Conservation (phyloP, 768 basidiomycete genomes). For the Naganishia antarctica region DNA sequence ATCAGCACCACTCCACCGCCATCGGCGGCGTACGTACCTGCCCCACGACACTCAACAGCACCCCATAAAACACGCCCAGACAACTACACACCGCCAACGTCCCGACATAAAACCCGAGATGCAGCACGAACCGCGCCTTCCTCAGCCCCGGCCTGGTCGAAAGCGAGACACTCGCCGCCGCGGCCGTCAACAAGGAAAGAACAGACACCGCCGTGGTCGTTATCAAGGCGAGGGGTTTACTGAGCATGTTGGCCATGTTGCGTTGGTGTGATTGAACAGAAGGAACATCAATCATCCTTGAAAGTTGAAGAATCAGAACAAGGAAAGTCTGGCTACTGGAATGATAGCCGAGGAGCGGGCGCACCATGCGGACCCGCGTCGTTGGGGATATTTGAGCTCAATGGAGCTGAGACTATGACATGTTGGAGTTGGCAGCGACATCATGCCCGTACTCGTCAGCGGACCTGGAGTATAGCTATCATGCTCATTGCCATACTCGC, state of each 20-base stretch:
- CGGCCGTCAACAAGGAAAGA: constrained; percentile 34
- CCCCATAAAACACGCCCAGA: constrained; percentile 65
- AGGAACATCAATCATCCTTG: background rate
- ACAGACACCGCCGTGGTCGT: constrained; percentile 43
- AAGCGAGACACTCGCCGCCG: background rate
- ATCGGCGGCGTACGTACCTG: constrained; percentile 44
- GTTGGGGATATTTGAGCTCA: too few relatives aligned
- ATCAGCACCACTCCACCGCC: background rate
- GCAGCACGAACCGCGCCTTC: constrained; percentile 56
- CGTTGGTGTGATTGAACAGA: background rate
- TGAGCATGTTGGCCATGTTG: constrained; percentile 28
- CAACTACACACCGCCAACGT: constrained; percentile 66
- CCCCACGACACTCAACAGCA: constrained; percentile 58
- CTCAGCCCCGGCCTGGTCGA: constrained; percentile 32
- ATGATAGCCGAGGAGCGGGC: background rate
- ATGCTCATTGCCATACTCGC: too few relatives aligned
- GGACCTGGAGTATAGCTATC: too few relatives aligned
- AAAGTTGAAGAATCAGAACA: too few relatives aligned
- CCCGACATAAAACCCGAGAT: constrained; percentile 66
- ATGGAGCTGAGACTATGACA: too few relatives aligned
- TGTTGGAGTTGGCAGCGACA: too few relatives aligned
- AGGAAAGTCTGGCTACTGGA: too few relatives aligned
- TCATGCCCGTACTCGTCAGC: too few relatives aligned
- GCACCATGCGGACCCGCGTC: background rate
- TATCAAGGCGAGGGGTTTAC: constrained; percentile 40